Base-by-base conservation (phyloP, 2,329 filamentous ascomycete species). In the Ophiocordyceps camponoti-leonardi region DNA sequence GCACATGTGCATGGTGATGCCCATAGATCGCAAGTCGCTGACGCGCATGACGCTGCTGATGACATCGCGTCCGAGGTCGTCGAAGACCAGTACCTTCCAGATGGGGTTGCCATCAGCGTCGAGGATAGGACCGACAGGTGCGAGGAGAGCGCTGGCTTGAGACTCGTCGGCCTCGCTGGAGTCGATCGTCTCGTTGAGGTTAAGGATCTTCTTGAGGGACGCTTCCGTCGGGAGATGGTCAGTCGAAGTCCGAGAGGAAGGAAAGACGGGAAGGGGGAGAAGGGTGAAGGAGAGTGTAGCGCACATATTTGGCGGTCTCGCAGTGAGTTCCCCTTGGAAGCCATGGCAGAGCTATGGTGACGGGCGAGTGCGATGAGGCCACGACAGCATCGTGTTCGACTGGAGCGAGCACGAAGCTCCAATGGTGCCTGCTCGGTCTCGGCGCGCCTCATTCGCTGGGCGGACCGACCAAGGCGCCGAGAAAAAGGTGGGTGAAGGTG, bases 51-150 rank as follows among this genome's bases (percentile, higher is more conserved):
- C 88, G 57, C 88, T 95, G 67, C 87, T 95, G 57, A 98, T 95
- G 48, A 98, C 85, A 74, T 96, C 88, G 61, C 88, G 76, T 43
- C 90, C 92, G 4, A 81, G 63, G 54, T 90, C 83, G 63, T 98
- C 93, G 59, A 98, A 96, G 11, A 98, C 86, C 45, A 98, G 70
- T 7, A 96, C 85, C 63, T 96, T 96, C 90, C 90, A 96, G 67
- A 95, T 88, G 1, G 90, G 88, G 56, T 94, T 86, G 50, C 88
- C 87, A 54, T 93, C 82, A 42, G 85, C 74, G 53, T 87, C 87
- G 49, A 94, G 68, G 45, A 95, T 83, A 16, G 86, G 82, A n/a
- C 81, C 80, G 35, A 81, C 75, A 20, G 82, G 76, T 46, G 81
- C 72, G 46, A 81, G 67, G 11, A 81, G 64, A 44, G 79, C 80